Base-by-base conservation (phyloP, 1,139 yeast species). In the Geotrichum fermentans region DNA sequence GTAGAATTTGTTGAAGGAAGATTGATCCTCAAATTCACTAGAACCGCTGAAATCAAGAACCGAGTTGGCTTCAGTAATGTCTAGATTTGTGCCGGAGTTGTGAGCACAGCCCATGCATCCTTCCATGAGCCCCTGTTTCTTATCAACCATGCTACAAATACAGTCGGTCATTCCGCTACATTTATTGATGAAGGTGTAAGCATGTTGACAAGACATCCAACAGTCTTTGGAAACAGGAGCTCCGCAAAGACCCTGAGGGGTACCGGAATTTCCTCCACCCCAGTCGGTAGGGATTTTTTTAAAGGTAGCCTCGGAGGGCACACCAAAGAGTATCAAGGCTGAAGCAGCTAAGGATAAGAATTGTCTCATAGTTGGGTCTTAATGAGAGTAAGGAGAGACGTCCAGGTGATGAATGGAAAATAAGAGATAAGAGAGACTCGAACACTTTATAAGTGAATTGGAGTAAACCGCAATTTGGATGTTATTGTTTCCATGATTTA, bases 161-260 rank as follows among this genome's bases (percentile, higher is more conserved):
- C 52, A 50, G 36, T 42, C 40, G 8, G 22, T n/a, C 13, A 43
- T 22, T 11, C 38, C 40, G 14, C 40, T 38, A 30, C 52, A 50
- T 8, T n/a, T 39, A 7, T 36, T 20, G 24, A 50, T 34, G 21
- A 50, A 35, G 30, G 50, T 50, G 33, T 42, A 42, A 11, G 50
- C 52, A 18, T 43, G 47, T 24, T 50, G 52, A 36, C 52, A 50
- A 29, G 52, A 45, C 17, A 24, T 30, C 52, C 52, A 50, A 40
- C 52, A 50, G 28, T 42, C 46, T 13, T 16, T 24, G 3, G 37
- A n/a, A 24, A 42, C 43, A 18, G 52, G 52, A 32, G 43, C 52
- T 35, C 36, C 45, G 28, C 52, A 50, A 29, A 45, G 39, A 22
- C 40, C 41, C 24, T 34, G 28, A 4, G 40, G 28, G 17, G 45